Base-by-base conservation (phyloP, 208 protist genomes). In the Lotmaria passim region DNA sequence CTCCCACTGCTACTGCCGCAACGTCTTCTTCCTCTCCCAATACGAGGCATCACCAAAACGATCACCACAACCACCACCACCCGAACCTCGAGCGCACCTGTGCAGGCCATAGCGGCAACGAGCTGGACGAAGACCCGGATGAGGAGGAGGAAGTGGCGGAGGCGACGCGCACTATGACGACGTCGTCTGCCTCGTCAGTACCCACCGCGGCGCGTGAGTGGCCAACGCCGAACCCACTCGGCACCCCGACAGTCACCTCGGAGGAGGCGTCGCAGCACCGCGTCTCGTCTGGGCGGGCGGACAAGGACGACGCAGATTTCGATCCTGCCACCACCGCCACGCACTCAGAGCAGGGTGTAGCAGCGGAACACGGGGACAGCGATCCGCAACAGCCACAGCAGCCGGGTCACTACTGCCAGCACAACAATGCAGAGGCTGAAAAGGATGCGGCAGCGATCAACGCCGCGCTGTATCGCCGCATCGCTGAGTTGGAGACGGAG, bases 401-500 rank as follows among this genome's bases (percentile, higher is more conserved):
- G n/a, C n/a, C n/a, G n/a, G n/a, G n/a, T n/a, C n/a, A n/a, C n/a
- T n/a, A n/a, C n/a, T n/a, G n/a, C n/a, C n/a, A n/a, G n/a, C n/a
- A n/a, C n/a, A n/a, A n/a, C n/a, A n/a, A n/a, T 3, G 23, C 11
- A 4, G 56, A 10, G 2, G 43, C 14, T 10, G 28, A 30, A 7
- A 15, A 3, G 5, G 33, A 66, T 30, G 60, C 47, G 6, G 34
- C 46, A 0, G 60, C 19, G n/a, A 44, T 53, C n/a, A 78, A 43
- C 38, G 48, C 50, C 15, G 41, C 39, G 6, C 39, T 78, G 19
- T 33, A 56, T 30, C 44, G 21, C 43, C 67, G 75, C 30, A 62
- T 81, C 19, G 75, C 41, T 30, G 75, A 75, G 39, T 57, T 81
- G 39, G 75, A 75, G 62, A 52, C 21, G 12, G 68, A 68, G 50